phyloP scores from a whole-genome alignment of 192 early-diverging fungal genomes.

The Umbelopsis sp. region DNA sequence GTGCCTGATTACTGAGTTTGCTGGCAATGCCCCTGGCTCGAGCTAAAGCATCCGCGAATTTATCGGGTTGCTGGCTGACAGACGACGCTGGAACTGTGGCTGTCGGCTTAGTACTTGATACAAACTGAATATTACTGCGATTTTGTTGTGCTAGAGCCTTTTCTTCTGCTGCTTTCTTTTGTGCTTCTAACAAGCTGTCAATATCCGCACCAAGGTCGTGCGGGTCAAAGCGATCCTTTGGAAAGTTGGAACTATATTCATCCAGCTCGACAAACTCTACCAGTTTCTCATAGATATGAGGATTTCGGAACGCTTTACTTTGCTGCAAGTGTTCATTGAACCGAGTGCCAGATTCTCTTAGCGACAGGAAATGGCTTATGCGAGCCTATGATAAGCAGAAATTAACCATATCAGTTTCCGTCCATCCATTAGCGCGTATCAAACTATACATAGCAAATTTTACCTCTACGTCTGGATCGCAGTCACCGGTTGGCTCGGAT shows the following conservation, averaged over 20 bases:
- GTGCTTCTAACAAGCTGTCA: slow-evolving; percentile 54
- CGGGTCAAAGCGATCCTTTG: slow-evolving; percentile 70
- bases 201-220: slow-evolving; percentile 60
- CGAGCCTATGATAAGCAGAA: slow-evolving; percentile 52
- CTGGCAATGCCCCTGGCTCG: neutral
- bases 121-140: slow-evolving; percentile 23
- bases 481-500: slow-evolving; percentile 52
- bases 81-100: slow-evolving; percentile 8
- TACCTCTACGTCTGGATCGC: slow-evolving; percentile 68
- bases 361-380: slow-evolving; percentile 71
- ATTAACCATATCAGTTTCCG: neutral
- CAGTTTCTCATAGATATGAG: slow-evolving; percentile 85
- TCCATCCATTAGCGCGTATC: neutral
- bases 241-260: slow-evolving; percentile 81
- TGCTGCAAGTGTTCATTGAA: slow-evolving; percentile 82
- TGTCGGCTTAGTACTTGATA: neutral
- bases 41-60: slow-evolving; percentile 3
- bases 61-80: neutral
- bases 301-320: slow-evolving; percentile 91
- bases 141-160: slow-evolving; percentile 36
- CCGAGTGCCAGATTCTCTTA: slow-evolving; percentile 67
- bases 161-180: slow-evolving; percentile 43
- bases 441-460: neutral
- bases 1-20: slow-evolving; percentile 1
- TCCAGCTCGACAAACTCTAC: slow-evolving; percentile 83